Conservation (phyloP, 2,329 filamentous ascomycete genomes). For the Stagonosporopsis cucurbitacearum region DNA sequence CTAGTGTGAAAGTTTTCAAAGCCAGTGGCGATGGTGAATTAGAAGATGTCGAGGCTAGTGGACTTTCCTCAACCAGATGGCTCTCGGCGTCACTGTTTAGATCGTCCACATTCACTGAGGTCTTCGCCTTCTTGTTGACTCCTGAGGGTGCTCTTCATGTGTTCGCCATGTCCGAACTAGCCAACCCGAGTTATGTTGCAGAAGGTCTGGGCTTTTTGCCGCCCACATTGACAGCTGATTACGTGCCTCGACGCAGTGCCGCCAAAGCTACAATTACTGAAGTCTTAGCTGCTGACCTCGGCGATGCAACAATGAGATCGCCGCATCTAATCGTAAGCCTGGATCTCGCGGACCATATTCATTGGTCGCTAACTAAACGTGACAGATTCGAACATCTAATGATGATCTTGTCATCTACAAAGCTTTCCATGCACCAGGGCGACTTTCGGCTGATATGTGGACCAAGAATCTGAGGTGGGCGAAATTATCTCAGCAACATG, state of each 20-base stretch:
- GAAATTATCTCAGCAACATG: conserved; percentile 72
- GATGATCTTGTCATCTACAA: conserved; percentile 90
- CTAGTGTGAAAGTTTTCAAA: conserved; percentile 77
- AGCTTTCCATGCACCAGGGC: conserved; percentile 66
- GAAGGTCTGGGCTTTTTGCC: conserved; percentile 81
- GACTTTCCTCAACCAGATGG: conserved; percentile 72
- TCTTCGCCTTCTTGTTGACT: conserved; percentile 79
- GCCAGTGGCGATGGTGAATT: conserved; percentile 83
- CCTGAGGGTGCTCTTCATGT: conserved; percentile 77
- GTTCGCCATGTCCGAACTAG: conserved; percentile 76
- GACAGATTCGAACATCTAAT: conserved; percentile 74
- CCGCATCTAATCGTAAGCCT: conserved; percentile 86
- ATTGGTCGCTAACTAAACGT: conserved; percentile 10
- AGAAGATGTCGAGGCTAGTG: conserved; percentile 75
- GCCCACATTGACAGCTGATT: conserved; percentile 75
- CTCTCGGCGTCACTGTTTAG: conserved; percentile 81
- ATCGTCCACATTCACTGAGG: conserved; percentile 63
- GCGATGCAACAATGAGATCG: conserved; percentile 71
- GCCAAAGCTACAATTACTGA: conserved; percentile 78
- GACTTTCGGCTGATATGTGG: conserved; percentile 53
- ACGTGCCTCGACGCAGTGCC: conserved; percentile 71
- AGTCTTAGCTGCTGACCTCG: conserved; percentile 82
- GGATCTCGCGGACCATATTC: not conserved
- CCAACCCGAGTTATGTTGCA: conserved; percentile 73
- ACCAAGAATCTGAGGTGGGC: conserved; percentile 72